phyloP scores from a whole-genome alignment of 179 eudicot genomes.

The Beta lomatogona region DNA sequence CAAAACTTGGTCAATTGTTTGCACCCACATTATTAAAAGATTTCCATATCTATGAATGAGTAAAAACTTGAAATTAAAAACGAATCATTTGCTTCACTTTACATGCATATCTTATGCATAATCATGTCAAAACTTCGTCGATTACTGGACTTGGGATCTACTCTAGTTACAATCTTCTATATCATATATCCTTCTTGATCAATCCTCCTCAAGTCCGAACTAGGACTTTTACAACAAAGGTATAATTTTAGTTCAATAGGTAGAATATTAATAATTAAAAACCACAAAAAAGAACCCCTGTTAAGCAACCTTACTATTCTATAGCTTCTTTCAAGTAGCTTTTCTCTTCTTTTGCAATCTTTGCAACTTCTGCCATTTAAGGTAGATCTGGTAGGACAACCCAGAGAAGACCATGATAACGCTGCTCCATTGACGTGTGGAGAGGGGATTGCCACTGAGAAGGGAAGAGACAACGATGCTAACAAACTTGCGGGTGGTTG shows the following conservation, averaged over 20 bases:
- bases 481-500: conserved; percentile 93
- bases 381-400: conserved; percentile 88
- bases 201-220: conserved; percentile 10
- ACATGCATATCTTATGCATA: conserved; percentile 3
- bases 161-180: conserved; percentile 37
- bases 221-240: conserved; percentile 18
- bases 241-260: neutral
- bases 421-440: conserved; percentile 79
- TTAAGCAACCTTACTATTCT: conserved; percentile 10
- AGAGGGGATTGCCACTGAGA: conserved; percentile 84
- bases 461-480: conserved; percentile 90
- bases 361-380: conserved; percentile 83
- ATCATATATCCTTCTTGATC: neutral
- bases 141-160: conserved; percentile 9
- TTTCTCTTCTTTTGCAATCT: conserved; percentile 76
- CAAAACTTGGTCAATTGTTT: no score
- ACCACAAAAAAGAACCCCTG: neutral
- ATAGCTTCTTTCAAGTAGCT: conserved; percentile 40
- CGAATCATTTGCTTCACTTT: neutral
- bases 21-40: no score
- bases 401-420: conserved; percentile 92
- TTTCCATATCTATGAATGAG: no score
- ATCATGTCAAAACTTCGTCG: conserved; percentile 26
- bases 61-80: no score
- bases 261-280: neutral